Conservation (phyloP, 768 basidiomycete genomes). For the Clitopilus passeckerianus region DNA sequence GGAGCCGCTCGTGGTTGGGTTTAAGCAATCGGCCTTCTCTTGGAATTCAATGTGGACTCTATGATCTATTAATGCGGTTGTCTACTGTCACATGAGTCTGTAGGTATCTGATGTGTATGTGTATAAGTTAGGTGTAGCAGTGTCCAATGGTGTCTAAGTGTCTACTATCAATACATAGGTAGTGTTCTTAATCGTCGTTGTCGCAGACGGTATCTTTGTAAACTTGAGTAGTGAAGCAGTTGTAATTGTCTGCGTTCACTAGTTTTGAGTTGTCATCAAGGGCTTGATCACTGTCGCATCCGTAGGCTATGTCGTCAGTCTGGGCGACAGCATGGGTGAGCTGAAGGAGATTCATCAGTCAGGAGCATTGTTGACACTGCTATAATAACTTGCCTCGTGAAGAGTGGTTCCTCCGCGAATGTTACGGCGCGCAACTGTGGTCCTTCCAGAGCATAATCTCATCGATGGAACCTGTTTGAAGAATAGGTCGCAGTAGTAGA, state of each 20-base stretch:
- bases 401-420: constrained; percentile 40
- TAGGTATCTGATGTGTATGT: background rate
- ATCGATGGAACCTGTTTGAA: constrained; percentile 35
- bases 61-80: background rate
- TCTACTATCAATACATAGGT: background rate
- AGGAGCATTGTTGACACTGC: background rate
- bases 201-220: constrained; percentile 26
- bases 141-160: background rate
- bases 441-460: constrained; percentile 31
- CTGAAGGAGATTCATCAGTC: constrained; percentile 9
- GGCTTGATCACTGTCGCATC: constrained; percentile 33
- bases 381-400: constrained; percentile 26
- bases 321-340: constrained; percentile 33
- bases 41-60: background rate
- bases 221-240: constrained; percentile 41
- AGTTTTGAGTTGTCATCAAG: constrained; percentile 24
- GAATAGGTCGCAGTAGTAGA: constrained; percentile 43
- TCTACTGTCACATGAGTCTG: too few species aligned
- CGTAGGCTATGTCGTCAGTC: constrained; percentile 36
- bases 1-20: constrained; percentile 73
- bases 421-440: constrained; percentile 36
- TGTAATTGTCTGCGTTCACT: constrained; percentile 41
- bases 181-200: background rate
- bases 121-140: background rate
- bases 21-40: constrained; percentile 15